Conservation (phyloP, 2,329 filamentous ascomycete species). For the Ilyonectria mors-panacis region DNA sequence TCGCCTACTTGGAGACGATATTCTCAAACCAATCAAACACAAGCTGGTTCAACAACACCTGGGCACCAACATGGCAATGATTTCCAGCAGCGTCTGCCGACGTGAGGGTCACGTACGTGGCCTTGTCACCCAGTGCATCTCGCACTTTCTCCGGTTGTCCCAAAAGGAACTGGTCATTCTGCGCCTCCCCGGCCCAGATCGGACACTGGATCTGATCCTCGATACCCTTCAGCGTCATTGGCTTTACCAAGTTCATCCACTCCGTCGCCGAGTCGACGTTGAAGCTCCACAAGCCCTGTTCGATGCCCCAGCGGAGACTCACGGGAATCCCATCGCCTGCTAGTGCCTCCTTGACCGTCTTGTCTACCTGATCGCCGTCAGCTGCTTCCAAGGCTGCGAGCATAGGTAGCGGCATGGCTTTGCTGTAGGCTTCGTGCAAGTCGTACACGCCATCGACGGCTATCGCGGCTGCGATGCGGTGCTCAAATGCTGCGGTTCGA, state of each 20-base stretch:
- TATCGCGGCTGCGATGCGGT: conserved; percentile 58
- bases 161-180: conserved; percentile 39
- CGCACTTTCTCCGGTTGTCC: conserved; percentile 33
- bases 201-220: conserved; percentile 41
- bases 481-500: conserved; percentile 61
- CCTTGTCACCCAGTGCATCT: conserved; percentile 29
- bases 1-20: neutral
- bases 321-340: conserved; percentile 26
- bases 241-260: conserved; percentile 31
- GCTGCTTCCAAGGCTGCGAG: conserved; percentile 32
- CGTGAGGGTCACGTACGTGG: conserved; percentile 24
- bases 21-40: conserved; percentile 39
- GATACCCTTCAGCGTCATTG: conserved; percentile 37
- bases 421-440: conserved; percentile 37
- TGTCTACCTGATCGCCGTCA: conserved; percentile 39
- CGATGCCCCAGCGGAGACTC: conserved; percentile 41
- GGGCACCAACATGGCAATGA: conserved; percentile 39
- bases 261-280: conserved; percentile 43
- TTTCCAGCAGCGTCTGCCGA: conserved; percentile 28
- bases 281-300: conserved; percentile 49
- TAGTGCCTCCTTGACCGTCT: conserved; percentile 2
- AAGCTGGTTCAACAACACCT: conserved; percentile 34
- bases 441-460: conserved; percentile 58
- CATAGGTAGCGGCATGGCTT: conserved; percentile 4
- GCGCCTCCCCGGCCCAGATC: conserved; percentile 43